phyloP scores from a whole-genome alignment of 768 basidiomycete species.

The Lactarius vividus region DNA sequence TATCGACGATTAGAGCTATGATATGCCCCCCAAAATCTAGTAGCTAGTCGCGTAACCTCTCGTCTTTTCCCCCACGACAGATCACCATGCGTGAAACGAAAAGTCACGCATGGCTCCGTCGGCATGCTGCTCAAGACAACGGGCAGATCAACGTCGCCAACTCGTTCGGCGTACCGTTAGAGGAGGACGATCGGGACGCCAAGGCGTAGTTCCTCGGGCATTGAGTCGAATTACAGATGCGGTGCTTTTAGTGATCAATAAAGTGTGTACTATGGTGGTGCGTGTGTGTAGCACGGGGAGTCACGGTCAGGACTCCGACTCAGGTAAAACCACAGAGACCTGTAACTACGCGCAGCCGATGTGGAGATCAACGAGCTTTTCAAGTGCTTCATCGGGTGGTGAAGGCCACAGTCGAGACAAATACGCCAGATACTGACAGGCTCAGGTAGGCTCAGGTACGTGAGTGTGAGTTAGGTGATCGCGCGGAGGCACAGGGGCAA shows the following conservation, averaged over 20 bases:
- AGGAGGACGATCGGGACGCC: constrained; percentile 92
- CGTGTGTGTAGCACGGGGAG: constrained; percentile 71
- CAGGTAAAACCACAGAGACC: constrained; percentile 99
- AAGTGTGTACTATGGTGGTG: neutral
- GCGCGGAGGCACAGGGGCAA: no score
- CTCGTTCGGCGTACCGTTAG: constrained; percentile 96
- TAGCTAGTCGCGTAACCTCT: constrained; percentile 84
- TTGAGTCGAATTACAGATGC: neutral
- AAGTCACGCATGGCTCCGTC: constrained; percentile 75
- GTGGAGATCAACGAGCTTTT: constrained; percentile 97
- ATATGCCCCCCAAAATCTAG: neutral
- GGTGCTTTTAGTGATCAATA: constrained; percentile 48
- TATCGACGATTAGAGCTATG: neutral
- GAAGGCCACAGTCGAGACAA: constrained; percentile 91
- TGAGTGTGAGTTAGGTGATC: no score
- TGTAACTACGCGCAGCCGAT: constrained; percentile 80
- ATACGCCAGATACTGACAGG: no score
- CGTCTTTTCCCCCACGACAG: constrained; percentile 91
- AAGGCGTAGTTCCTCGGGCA: no score
- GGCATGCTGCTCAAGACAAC: constrained; percentile 90
- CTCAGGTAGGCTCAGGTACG: no score
- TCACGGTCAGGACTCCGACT: no score
- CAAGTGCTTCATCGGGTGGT: constrained; percentile 87
- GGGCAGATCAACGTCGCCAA: constrained; percentile 97
- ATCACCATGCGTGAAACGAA: constrained; percentile 91